A percentile compares a stretch with the other conserved stretches of the same genome.
These are phyloP conservation scores for Erodium moschatum DNA, from an alignment of 441 rosid genomes.

Conservation along the genomic window DNA sequence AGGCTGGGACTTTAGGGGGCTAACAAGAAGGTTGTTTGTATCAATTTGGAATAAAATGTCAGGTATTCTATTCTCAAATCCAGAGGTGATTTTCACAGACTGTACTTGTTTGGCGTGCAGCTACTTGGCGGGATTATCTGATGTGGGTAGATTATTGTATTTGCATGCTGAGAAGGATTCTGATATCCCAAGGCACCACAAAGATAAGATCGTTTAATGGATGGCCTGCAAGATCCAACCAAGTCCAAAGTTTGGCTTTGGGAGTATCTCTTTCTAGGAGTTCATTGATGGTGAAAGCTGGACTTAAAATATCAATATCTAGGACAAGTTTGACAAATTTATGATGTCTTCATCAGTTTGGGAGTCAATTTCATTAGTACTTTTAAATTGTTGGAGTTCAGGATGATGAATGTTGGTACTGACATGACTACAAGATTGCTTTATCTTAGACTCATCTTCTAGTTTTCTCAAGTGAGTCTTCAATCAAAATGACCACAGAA, in stretches of 20 bases:
- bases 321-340: not conserved
- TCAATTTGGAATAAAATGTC: constrained; percentile 4
- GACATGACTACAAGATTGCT: not conserved
- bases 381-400: not conserved
- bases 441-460: not conserved
- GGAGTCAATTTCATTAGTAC: not conserved
- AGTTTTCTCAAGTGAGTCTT: not conserved
- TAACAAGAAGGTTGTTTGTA: constrained; percentile 3
- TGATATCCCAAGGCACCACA: not conserved
- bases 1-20: not conserved
- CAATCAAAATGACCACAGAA: constrained; percentile 20
- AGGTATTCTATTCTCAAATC: constrained; percentile 19
- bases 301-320: not conserved
- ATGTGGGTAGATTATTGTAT: constrained; percentile 6
- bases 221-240: constrained; percentile 32
- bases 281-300: constrained; percentile 1
- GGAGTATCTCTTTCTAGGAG: constrained; percentile 10
- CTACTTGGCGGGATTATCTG: not conserved
- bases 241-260: constrained; percentile 26
- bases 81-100: constrained; percentile 17
- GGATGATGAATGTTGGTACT: not conserved
- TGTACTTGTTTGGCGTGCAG: constrained; percentile 5
- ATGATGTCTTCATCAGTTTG: constrained; percentile 7
- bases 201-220: constrained; percentile 16
- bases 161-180: not conserved